A percentile compares a stretch with the other conserved stretches of the same genome.
phyloP scores from a whole-genome alignment of 2,329 filamentous ascomycete genomes.

The Fusarium staphyleae region DNA sequence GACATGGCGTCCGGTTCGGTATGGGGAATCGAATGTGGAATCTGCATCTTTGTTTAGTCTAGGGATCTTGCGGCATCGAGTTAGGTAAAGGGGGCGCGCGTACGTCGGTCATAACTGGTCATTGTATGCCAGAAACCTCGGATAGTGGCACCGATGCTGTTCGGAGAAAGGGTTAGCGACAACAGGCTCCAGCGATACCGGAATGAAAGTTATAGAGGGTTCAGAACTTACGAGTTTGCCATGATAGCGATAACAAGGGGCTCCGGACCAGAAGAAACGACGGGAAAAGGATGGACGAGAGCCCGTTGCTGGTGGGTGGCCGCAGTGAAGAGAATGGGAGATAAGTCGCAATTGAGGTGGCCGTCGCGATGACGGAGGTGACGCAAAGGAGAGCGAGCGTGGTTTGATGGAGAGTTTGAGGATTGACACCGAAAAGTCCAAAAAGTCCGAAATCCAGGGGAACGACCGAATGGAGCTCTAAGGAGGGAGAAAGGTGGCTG shows the following conservation, averaged over 20 bases:
- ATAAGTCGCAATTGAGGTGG: conserved; percentile 13
- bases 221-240: conserved; percentile 43
- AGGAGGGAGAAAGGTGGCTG: conserved; percentile 34
- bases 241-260: conserved; percentile 37
- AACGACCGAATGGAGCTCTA: conserved; percentile 32
- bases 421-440: conserved; percentile 33
- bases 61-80: conserved; percentile 4
- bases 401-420: conserved; percentile 27
- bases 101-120: conserved; percentile 74
- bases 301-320: conserved; percentile 22
- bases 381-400: conserved; percentile 14
- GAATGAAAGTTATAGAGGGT: not conserved
- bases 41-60: conserved; percentile 61
- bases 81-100: conserved; percentile 39
- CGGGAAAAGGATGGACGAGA: conserved; percentile 27
- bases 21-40: conserved; percentile 91
- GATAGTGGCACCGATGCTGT: conserved; percentile 74
- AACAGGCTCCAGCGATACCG: not conserved
- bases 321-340: conserved; percentile 16
- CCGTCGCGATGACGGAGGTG: conserved; percentile 28
- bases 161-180: conserved; percentile 25
- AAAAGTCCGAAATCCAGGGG: conserved; percentile 38
- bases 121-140: conserved; percentile 95
- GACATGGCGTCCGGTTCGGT: conserved; percentile 88
- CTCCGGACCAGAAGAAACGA: conserved; percentile 28